Base-by-base conservation (phyloP, 2,329 filamentous ascomycete genomes). In the Diaporthe vaccinii region DNA sequence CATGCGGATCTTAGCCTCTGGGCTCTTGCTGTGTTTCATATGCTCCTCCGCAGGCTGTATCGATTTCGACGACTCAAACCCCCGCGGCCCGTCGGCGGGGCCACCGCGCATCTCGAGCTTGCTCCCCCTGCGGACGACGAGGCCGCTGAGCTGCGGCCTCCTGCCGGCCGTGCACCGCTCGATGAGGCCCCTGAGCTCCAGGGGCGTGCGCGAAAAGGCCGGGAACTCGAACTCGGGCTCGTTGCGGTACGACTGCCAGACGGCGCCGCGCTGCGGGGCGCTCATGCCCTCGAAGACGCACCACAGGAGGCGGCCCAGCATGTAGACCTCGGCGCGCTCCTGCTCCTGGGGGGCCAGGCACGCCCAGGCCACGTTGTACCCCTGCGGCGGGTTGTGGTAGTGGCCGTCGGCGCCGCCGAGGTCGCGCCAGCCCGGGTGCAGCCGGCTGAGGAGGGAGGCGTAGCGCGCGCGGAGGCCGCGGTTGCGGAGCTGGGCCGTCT, bases 211-310 rank as follows among this genome's bases (percentile, higher is more conserved):
- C 20, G 79, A 79, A 79, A 88, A 91, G 12, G 83, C 82, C 0
- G 90, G 90, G 73, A 92, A 92, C 80, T 90, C 89, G 17, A 89
- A 82, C 22, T 87, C 83, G 2, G 90, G 87, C 79, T 91, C 90
- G 82, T 86, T 87, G 22, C 83, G 84, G 79, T 91, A 91, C 61
- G 90, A 91, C 77, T 90, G 86, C 90, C 90, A 91, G 17, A 90
- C 85, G 4, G 89, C 87, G 2, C 87, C 87, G 76, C 85, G 85
- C 78, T 92, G 89, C 2, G 90, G 90, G 2, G 89, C 89, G 75
- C 88, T 89, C 79, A 88, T 87, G 28, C 89, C 89, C 80, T 92
- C 90, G 74, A 92, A 92, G 22, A 92, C 87, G 79, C 90, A 92
- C 90, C 90, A 92, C 62, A 92, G 83, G 36, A 91, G 84, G 53